phyloP scores from a whole-genome alignment of 345 rosid genomes.

The Eucalyptus grandis region DNA sequence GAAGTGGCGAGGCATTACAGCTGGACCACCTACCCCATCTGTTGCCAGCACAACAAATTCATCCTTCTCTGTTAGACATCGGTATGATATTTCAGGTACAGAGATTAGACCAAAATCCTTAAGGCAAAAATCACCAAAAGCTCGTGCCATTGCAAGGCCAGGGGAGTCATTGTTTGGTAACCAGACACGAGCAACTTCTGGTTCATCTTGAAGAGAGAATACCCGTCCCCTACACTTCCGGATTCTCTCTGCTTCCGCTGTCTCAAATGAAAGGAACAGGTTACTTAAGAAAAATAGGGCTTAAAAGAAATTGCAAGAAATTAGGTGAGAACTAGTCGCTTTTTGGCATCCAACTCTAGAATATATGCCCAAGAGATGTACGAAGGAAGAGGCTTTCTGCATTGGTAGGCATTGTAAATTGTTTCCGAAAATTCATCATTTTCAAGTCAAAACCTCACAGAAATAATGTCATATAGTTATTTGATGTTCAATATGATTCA shows the following conservation, averaged over 20 bases:
- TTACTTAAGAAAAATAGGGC: background rate
- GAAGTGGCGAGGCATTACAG: background rate
- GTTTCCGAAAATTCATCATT: background rate
- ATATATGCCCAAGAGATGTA: background rate
- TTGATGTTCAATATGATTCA: background rate
- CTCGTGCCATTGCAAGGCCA: slow-evolving; percentile 99
- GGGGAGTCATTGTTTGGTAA: slow-evolving; percentile 90
- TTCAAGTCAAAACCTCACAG: background rate
- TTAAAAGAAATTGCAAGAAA: background rate
- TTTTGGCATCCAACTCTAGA: background rate
- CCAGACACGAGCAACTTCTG: slow-evolving; percentile 96
- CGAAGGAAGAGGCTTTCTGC: background rate
- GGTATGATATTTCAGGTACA: slow-evolving; percentile 72
- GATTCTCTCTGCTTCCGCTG: slow-evolving; percentile 96
- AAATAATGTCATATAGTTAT: background rate
- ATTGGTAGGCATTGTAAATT: background rate
- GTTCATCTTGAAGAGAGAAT: slow-evolving; percentile 92
- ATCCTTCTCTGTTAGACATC: slow-evolving; percentile 55
- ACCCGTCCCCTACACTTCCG: slow-evolving; percentile 79
- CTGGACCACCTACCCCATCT: slow-evolving; percentile 60
- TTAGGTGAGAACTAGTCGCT: background rate
- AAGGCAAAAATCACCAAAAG: slow-evolving; percentile 97
- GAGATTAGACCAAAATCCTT: slow-evolving; percentile 94
- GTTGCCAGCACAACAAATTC: slow-evolving; percentile 92
- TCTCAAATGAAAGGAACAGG: background rate